Evolutionary conservation across 2,329 filamentous ascomycete genomes (phyloP).

Genomic region (Lithohypha guttulata): DNA sequence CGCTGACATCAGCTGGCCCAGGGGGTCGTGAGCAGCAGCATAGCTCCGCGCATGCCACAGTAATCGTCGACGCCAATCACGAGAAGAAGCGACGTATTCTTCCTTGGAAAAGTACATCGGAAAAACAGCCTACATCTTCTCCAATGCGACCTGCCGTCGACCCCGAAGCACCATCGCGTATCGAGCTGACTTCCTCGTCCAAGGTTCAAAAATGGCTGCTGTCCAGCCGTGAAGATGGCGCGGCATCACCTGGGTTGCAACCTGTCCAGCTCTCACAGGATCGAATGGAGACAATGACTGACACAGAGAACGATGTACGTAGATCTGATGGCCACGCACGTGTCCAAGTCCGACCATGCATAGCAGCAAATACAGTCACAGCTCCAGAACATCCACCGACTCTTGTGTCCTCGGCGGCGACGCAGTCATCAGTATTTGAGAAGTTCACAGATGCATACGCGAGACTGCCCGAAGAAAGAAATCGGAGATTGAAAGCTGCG

Average conservation of each 20-base stretch:
- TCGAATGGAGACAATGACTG: too few species aligned
- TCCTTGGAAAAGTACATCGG: background rate
- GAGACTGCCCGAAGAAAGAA: too few species aligned
- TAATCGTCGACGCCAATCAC: background rate
- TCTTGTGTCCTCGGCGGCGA: too few species aligned
- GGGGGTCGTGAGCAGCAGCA: background rate
- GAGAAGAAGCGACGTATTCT: background rate
- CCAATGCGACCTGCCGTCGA: background rate
- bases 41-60: background rate
- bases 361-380: too few species aligned
- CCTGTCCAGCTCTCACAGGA: too few species aligned
- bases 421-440: too few species aligned
- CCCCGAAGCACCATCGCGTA: background rate
- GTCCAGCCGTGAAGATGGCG: conserved; percentile 1
- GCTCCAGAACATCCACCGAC: too few species aligned
- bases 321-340: too few species aligned
- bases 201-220: conserved; percentile 8
- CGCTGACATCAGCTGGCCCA: background rate
- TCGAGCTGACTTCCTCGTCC: background rate
- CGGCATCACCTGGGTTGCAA: conserved; percentile 4
- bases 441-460: too few species aligned
- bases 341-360: too few species aligned
- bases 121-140: background rate
- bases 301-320: too few species aligned
- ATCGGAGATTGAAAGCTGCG: too few species aligned